A percentile compares a stretch with the other conserved stretches of the same genome.
These are phyloP conservation scores for Solanum pimpinellifolium DNA, from an alignment of 257 asterid genomes.

Conservation along the genomic window DNA sequence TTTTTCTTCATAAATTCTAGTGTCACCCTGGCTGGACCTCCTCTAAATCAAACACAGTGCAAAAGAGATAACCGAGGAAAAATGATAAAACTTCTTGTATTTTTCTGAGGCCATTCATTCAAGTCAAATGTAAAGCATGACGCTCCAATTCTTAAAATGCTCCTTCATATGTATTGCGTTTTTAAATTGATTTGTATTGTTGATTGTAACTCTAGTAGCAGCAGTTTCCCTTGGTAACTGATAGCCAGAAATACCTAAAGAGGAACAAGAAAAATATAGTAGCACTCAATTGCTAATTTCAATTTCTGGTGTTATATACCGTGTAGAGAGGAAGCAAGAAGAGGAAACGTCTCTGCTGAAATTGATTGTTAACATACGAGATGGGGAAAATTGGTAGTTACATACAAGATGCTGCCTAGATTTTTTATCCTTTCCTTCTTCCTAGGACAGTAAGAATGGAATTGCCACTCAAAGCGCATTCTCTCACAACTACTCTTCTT, in stretches of 20 bases:
- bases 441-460: neutral
- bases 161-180: neutral
- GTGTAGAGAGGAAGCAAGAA: neutral
- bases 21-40: neutral
- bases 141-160: neutral
- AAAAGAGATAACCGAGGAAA: neutral
- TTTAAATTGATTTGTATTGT: neutral
- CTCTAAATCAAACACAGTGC: neutral
- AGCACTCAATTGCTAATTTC: neutral
- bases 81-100: neutral
- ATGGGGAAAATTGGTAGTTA: neutral
- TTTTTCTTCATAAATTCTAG: neutral
- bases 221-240: neutral
- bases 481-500: neutral
- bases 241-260: neutral
- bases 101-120: neutral
- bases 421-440: neutral
- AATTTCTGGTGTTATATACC: neutral
- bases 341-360: neutral
- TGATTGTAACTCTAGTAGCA: neutral
- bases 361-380: neutral
- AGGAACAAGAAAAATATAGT: neutral
- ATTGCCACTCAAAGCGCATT: neutral
- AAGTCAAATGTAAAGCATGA: neutral
- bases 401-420: neutral